Percentiles rank a stretch among this genome's conserved stretches.
Conservation (phyloP, 352 stramenopile species). For the Blastocystis sp. region DNA sequence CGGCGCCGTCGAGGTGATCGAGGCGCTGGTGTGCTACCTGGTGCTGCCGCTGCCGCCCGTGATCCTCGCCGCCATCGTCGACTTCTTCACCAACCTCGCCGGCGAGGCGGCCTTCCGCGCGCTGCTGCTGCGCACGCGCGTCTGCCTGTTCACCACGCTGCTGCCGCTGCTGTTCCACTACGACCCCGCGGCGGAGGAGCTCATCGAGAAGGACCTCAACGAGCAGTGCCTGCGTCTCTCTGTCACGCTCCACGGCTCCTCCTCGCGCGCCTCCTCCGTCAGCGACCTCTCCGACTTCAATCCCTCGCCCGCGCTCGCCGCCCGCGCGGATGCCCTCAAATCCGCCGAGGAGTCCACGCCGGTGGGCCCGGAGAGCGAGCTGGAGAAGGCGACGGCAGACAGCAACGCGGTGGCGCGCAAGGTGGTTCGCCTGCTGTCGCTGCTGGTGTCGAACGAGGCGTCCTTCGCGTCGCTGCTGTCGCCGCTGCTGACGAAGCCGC, state of each 20-base stretch:
- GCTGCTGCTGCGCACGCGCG: constrained; percentile 23
- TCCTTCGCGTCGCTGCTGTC: not conserved
- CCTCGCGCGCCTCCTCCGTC: constrained; percentile 21
- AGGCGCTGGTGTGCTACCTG: not conserved
- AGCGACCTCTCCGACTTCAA: constrained; percentile 18
- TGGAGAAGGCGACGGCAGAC: not conserved
- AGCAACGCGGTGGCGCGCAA: not conserved
- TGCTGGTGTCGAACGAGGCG: not conserved
- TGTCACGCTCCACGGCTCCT: not conserved
- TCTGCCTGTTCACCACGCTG: constrained; percentile 23
- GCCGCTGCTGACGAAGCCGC: constrained; percentile 16
- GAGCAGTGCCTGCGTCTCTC: constrained; percentile 42
- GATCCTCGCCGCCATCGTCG: not conserved
- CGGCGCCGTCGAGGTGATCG: not conserved
- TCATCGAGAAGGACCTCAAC: constrained; percentile 25
- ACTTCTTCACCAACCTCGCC: constrained; percentile 32
- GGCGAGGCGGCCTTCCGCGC: not conserved
- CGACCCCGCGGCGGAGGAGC: constrained; percentile 29
- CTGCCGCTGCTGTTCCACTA: constrained; percentile 54
- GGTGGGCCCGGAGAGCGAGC: not conserved
- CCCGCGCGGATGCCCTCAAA: not conserved
- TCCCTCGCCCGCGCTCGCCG: not conserved
- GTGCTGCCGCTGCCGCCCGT: not conserved
- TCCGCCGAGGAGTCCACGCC: not conserved
- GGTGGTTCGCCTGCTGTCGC: constrained; percentile 1